Evolutionary conservation across 305 asterid species (phyloP).

Genomic region (Fraxinus velutina): DNA sequence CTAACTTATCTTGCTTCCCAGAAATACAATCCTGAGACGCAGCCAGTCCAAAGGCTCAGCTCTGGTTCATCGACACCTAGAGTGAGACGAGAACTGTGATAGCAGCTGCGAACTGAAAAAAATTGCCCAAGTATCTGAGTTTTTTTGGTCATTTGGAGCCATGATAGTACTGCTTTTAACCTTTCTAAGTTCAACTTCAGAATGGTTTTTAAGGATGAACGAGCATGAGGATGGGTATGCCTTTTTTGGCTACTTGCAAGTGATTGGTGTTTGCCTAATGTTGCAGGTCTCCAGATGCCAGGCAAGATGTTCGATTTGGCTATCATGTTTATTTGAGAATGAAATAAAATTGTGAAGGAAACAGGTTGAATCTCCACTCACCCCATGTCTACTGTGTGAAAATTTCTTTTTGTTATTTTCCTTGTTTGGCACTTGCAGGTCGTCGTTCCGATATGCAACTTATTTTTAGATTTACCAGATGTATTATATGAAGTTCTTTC

Average conservation of each 20-base stretch:
- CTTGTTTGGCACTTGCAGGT: background rate
- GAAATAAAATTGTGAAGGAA: background rate
- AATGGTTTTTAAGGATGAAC: background rate
- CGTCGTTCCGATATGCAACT: background rate
- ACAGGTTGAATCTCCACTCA: background rate
- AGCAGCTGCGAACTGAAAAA: background rate
- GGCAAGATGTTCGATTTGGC: background rate
- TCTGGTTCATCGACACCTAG: background rate
- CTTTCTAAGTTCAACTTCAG: background rate
- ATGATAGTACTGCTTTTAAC: background rate
- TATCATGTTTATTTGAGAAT: background rate
- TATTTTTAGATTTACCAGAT: background rate
- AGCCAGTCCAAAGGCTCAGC: background rate
- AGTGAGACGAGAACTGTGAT: background rate
- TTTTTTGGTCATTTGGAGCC: background rate
- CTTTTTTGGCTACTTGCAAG: background rate
- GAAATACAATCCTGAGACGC: background rate
- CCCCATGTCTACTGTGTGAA: background rate
- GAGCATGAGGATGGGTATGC: background rate
- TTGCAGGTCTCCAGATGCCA: background rate
- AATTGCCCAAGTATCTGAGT: background rate
- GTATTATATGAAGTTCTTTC: background rate
- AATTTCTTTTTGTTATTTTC: background rate
- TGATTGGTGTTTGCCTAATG: background rate
- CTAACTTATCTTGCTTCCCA: slow-evolving; percentile 1